Base-by-base conservation (phyloP, 768 basidiomycete species). In the Galerina marginata region DNA sequence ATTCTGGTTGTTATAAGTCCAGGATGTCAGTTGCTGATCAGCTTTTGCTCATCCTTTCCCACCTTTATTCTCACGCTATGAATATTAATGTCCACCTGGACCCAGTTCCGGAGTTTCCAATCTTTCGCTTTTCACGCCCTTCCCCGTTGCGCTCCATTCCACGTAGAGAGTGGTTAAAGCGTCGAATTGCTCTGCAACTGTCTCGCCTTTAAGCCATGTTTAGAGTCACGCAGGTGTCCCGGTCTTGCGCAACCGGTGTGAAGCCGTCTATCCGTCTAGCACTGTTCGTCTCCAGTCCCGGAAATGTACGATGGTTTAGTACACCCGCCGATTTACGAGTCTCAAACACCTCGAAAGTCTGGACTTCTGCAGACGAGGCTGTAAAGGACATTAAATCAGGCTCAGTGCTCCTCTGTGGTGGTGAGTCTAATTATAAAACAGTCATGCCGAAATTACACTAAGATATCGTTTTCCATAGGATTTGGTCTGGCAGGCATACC, bases 401-500 rank as follows among this genome's bases (percentile, higher is more conserved):
- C 6, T 87, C 91, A 60, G 79, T 85, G 42, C 69, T 97, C 43
- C 81, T 97, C 23, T 91, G 90, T 65, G 93, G 89, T 79, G 94
- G 94, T 94, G 65, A 63, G 87, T 40, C 44, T 4, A 26, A 53
- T 33, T 5, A 7, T 26, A 10, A 39, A 29, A 16, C 43, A 9
- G 26, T 37, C 20, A 15, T 23, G 7, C 14, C 2, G 6, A 9
- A 46, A 38, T 12, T 6, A 16, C 26, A 12, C 25, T 43, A 9
- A 33, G 25, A 9, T 52, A 55, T 40, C 23, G 6, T 46, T 52
- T 1, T 52, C 43, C 9, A 42, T 67, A 94, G 94, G 95, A 26
- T 97, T 97, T 68, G 95, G 95, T 46, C 77, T 93, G 53, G 92
- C 92, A 65, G 95, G 95, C 33, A 90, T 94, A 47, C 93, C 95